Evolutionary conservation across 2,329 filamentous ascomycete species (phyloP), one percentile per base, ranked within the genome.

Genomic region (Sarocladiaceae sp.): DNA sequence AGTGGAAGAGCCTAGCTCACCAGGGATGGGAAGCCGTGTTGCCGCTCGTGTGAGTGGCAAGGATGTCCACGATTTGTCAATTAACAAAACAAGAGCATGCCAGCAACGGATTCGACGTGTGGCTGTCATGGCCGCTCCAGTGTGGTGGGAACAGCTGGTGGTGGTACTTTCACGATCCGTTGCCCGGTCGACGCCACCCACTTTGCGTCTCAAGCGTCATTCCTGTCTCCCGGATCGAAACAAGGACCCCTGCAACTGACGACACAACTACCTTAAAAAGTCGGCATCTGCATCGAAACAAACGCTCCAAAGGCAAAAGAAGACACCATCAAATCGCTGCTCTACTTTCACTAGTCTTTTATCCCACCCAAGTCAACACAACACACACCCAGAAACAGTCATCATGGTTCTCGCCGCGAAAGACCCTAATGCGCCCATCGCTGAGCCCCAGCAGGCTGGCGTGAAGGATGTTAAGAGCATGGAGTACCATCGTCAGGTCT

Each of bases 401-500:
- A 41, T 24, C 15, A 41, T 41, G 65, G 67, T 82, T 54, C 80
- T 88, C 64, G 68, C 70, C 54, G 68, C 76, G 58, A 81, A 81
- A 67, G 81, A 86, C 68, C 71, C 75, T 66, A 87, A 87, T 66
- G 69, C 69, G 48, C 51, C 70, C 51, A 64, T 76, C 52, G 47
- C 59, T 21, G 59, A 62, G 48, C 46, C 53, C 42, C 57, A 57
- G 41, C 49, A 52, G 32, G 47, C 40, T 43, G 54, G 61, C 47
- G 55, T 50, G 55, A 70, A 73, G 61, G 67, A 75, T 48, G 66
- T 79, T 44, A 81, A 80, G 73, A 80, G 72, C 68, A 79, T 90
- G 73, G 84, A 88, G 58, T 86, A 86, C 60, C 85, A 89, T 60
- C 83, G 85, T 50, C 82, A 88, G 67, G 73, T 86, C 45, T 70